These are phyloP conservation scores for Penstemon barbatus DNA, from an alignment of 257 asterid species.

Conservation along the genomic window DNA sequence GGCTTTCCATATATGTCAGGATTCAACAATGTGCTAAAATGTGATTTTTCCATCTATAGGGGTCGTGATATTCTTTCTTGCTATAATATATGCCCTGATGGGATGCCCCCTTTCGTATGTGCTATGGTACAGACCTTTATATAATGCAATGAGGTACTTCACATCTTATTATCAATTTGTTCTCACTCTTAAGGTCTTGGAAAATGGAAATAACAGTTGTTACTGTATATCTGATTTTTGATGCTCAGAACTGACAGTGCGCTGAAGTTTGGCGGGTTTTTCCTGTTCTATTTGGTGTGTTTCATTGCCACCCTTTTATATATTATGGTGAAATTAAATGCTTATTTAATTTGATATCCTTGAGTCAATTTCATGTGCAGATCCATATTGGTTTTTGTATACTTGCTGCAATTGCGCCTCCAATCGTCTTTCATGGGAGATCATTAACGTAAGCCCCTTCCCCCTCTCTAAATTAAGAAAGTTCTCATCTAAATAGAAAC, in stretches of 20 bases:
- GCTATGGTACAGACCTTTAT: conserved; percentile 71
- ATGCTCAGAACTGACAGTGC: conserved; percentile 67
- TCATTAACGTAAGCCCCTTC: conserved; percentile 57
- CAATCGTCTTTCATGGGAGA: conserved; percentile 58
- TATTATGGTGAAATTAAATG: background rate
- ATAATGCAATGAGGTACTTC: conserved; percentile 69
- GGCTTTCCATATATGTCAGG: background rate
- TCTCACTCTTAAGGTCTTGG: background rate
- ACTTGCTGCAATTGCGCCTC: conserved; percentile 75
- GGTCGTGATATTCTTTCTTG: conserved; percentile 60
- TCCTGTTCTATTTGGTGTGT: conserved; percentile 54
- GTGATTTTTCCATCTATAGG: conserved; percentile 38
- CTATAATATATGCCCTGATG: conserved; percentile 55
- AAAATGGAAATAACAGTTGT: conserved; percentile 13
- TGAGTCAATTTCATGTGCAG: conserved; percentile 40
- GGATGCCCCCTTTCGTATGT: conserved; percentile 67
- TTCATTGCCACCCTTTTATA: background rate
- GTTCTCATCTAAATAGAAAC: background rate
- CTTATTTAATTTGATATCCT: background rate
- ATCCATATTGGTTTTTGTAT: conserved; percentile 69
- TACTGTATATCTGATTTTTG: background rate
- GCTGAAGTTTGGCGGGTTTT: conserved; percentile 62
- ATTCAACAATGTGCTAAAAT: conserved; percentile 18
- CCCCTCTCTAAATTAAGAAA: background rate
- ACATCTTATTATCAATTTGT: conserved; percentile 14